These are phyloP conservation scores for Boletus huronensis DNA, from an alignment of 768 basidiomycete genomes.

Conservation along the genomic window DNA sequence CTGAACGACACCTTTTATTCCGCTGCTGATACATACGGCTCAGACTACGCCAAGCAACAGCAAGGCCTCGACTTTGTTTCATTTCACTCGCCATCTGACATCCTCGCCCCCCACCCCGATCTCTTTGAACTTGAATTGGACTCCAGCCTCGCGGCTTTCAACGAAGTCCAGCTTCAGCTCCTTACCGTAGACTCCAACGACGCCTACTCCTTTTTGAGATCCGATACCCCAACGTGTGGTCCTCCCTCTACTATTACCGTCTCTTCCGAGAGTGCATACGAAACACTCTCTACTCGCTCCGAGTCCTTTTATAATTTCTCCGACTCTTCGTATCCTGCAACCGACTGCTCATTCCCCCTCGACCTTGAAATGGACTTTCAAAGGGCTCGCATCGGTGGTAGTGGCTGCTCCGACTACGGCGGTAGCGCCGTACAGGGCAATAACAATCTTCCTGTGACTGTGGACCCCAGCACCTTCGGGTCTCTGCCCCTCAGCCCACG, in stretches of 20 bases:
- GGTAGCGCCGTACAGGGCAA: slow-evolving; percentile 36
- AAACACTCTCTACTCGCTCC: slow-evolving; percentile 63
- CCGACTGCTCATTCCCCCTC: slow-evolving; percentile 55
- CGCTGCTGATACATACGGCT: slow-evolving; percentile 34
- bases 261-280: slow-evolving; percentile 74
- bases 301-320: slow-evolving; percentile 69
- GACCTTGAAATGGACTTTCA: slow-evolving; percentile 75
- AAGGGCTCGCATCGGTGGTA: slow-evolving; percentile 50
- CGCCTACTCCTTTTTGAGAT: slow-evolving; percentile 60
- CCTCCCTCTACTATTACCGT: slow-evolving; percentile 77
- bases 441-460: slow-evolving; percentile 39
- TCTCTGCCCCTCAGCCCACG: slow-evolving; percentile 55
- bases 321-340: slow-evolving; percentile 47
- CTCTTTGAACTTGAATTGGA: slow-evolving; percentile 83
- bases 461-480: slow-evolving; percentile 59
- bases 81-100: slow-evolving; percentile 64
- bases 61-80: slow-evolving; percentile 63
- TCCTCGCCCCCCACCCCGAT: slow-evolving; percentile 76
- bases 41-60: slow-evolving; percentile 37
- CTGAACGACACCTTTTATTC: slow-evolving; percentile 32
- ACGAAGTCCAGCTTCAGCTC: slow-evolving; percentile 59
- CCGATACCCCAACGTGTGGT: slow-evolving; percentile 61
- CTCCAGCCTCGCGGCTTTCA: slow-evolving; percentile 61
- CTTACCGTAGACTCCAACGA: slow-evolving; percentile 62
- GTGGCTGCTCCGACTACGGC: slow-evolving; percentile 50